phyloP scores from a whole-genome alignment of 2,329 filamentous ascomycete genomes.

The Botrytis medusae region DNA sequence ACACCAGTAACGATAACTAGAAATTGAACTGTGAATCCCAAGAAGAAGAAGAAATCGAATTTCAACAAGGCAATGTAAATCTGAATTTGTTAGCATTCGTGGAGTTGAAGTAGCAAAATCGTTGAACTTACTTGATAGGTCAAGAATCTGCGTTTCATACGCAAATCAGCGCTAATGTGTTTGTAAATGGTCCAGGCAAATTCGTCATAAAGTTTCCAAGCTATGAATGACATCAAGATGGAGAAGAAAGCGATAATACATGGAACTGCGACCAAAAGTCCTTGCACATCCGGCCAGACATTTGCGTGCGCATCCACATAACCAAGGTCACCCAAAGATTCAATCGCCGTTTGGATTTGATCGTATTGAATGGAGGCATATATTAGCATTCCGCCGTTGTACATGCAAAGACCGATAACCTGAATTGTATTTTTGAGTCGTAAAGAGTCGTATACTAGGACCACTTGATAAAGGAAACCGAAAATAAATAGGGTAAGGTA shows the following conservation, averaged over 20 bases:
- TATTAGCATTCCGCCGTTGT: conserved; percentile 86
- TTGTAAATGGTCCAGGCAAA: conserved; percentile 99
- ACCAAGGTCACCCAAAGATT: conserved; percentile 52
- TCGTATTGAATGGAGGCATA: conserved; percentile 93
- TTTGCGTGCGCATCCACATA: conserved; percentile 39
- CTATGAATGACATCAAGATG: conserved; percentile 69
- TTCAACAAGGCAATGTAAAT: conserved; percentile 97
- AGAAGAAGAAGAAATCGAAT: conserved; percentile 99
- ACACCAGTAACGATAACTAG: conserved; percentile 80
- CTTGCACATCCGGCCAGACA: conserved; percentile 69
- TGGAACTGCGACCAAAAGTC: conserved; percentile 82
- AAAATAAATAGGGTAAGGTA: conserved; percentile 97
- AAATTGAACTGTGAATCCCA: conserved; percentile 97
- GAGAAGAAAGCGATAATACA: conserved; percentile 77
- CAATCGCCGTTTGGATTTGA: conserved; percentile 77
- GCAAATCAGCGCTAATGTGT: conserved; percentile 94
- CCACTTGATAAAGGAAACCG: conserved; percentile 87
- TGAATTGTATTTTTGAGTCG: conserved; percentile 98
- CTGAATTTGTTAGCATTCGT: conserved; percentile 48
- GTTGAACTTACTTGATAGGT: conserved; percentile 76
- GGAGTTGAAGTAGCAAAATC: not conserved
- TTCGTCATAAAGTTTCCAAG: conserved; percentile 97
- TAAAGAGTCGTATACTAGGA: conserved; percentile 90
- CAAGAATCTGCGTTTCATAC: conserved; percentile 94
- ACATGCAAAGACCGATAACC: conserved; percentile 89